phyloP scores from a whole-genome alignment of 352 stramenopile species.

The Pythium myriotylum region DNA sequence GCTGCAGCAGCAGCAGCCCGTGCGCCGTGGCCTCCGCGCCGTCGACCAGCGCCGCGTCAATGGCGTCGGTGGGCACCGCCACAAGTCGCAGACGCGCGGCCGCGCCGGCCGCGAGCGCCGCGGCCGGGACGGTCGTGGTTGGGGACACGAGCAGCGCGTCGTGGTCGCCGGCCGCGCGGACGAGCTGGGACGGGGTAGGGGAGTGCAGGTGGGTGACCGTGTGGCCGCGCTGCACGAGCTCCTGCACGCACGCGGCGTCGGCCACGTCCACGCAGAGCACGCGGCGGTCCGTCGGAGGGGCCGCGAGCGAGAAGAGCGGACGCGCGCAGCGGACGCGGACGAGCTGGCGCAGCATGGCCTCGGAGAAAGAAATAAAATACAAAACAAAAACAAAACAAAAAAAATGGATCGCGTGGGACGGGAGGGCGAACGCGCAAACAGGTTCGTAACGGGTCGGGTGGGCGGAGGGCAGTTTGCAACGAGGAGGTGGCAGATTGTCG shows the following conservation, averaged over 20 bases:
- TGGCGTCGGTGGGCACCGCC: constrained; percentile 51
- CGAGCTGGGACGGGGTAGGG: constrained; percentile 36
- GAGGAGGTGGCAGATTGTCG: too few species aligned
- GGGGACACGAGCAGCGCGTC: constrained; percentile 67
- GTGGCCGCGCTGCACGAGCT: constrained; percentile 75
- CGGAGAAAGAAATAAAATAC: neutral
- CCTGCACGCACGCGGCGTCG: constrained; percentile 57
- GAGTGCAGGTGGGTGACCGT: constrained; percentile 53
- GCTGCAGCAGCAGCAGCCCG: constrained; percentile 72
- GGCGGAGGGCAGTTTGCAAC: too few species aligned
- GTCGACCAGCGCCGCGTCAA: constrained; percentile 68
- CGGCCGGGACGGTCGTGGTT: constrained; percentile 42
- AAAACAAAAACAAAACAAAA: neutral
- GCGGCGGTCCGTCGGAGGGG: constrained; percentile 22
- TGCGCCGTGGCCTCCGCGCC: constrained; percentile 78
- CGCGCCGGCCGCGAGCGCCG: constrained; percentile 46
- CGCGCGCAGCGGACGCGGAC: constrained; percentile 12
- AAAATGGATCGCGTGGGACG: neutral
- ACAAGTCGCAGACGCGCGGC: constrained; percentile 55
- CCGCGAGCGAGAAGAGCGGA: neutral
- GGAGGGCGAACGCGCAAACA: neutral
- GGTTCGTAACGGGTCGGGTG: constrained; percentile 10
- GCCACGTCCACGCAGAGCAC: constrained; percentile 71
- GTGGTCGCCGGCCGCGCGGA: constrained; percentile 43
- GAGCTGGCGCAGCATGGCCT: neutral